phyloP scores from a whole-genome alignment of 148 eudicot genomes.

The Vaccinium darrowii region DNA sequence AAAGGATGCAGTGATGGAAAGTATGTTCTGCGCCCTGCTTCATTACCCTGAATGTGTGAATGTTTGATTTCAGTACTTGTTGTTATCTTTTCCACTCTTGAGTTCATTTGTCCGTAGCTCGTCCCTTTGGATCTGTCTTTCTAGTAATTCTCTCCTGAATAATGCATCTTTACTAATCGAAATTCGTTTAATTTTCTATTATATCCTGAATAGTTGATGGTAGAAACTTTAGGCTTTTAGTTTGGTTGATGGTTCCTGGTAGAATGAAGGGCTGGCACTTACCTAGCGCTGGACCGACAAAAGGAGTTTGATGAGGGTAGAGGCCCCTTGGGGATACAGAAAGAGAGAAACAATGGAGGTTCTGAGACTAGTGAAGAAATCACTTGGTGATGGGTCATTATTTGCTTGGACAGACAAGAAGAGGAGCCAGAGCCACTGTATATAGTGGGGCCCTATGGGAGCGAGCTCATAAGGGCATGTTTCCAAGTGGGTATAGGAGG shows the following conservation, averaged over 20 bases:
- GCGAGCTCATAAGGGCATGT: neutral
- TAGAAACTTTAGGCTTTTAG: neutral
- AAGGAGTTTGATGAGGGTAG: neutral
- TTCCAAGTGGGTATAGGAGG: neutral
- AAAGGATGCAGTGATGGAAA: constrained; percentile 4
- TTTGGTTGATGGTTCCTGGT: neutral
- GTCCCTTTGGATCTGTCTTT: too few species aligned
- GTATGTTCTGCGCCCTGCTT: constrained; percentile 11
- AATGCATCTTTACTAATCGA: too few species aligned
- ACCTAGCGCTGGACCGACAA: neutral
- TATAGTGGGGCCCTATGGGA: neutral
- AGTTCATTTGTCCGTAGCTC: too few species aligned
- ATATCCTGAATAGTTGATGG: neutral
- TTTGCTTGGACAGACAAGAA: neutral
- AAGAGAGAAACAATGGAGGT: neutral
- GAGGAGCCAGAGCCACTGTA: neutral
- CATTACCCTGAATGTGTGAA: too few species aligned
- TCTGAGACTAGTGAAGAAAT: neutral
- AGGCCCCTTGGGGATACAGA: neutral
- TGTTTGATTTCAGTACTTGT: neutral
- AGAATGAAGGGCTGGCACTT: neutral
- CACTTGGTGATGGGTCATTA: neutral
- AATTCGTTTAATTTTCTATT: neutral
- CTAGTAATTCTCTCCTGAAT: too few species aligned
- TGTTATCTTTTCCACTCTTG: neutral